Conservation (phyloP, 495 filamentous ascomycete genomes). For the Xylaria longipes region DNA sequence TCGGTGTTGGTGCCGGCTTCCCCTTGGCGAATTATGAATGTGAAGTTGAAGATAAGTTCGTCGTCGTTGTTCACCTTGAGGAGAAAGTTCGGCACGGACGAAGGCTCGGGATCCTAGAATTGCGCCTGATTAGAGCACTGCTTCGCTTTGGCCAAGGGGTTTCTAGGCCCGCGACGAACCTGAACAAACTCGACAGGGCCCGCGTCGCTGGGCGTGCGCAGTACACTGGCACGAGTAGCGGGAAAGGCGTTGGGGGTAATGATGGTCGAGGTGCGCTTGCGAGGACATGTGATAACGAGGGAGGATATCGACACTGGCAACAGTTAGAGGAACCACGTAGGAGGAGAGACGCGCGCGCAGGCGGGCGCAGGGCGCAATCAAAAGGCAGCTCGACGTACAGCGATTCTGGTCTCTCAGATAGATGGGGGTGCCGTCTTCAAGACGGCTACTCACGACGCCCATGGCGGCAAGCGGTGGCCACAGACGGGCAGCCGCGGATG, state of each 20-base stretch:
- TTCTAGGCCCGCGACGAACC: slow-evolving; percentile 57
- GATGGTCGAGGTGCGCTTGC: slow-evolving; percentile 73
- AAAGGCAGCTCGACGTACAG: slow-evolving; percentile 60
- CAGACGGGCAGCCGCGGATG: slow-evolving; percentile 12
- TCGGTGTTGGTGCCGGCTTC: slow-evolving; percentile 63
- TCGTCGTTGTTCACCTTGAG: slow-evolving; percentile 89
- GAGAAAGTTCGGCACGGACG: slow-evolving; percentile 72
- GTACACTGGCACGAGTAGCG: slow-evolving; percentile 77
- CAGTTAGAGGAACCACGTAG: slow-evolving; percentile 26
- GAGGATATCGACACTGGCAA: slow-evolving; percentile 81
- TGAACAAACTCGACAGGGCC: slow-evolving; percentile 87
- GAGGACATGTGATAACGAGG: slow-evolving; percentile 78
- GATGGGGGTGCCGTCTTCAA: slow-evolving; percentile 82
- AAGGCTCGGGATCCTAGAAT: slow-evolving; percentile 77
- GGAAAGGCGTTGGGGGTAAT: slow-evolving; percentile 90
- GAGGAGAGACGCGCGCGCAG: slow-evolving; percentile 13
- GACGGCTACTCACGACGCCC: slow-evolving; percentile 91
- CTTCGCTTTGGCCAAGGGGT: background rate
- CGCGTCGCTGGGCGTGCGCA: slow-evolving; percentile 75
- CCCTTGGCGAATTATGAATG: slow-evolving; percentile 81
- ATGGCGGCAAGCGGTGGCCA: slow-evolving; percentile 56
- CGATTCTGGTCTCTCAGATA: slow-evolving; percentile 90
- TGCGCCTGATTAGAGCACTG: slow-evolving; percentile 27
- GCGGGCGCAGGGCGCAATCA: background rate
- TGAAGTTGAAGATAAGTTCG: slow-evolving; percentile 90